A percentile compares a stretch with the other conserved stretches of the same genome.
Evolutionary conservation across 2,329 filamentous ascomycete species (phyloP).

Genomic region (Sclerotinia spermophila): DNA sequence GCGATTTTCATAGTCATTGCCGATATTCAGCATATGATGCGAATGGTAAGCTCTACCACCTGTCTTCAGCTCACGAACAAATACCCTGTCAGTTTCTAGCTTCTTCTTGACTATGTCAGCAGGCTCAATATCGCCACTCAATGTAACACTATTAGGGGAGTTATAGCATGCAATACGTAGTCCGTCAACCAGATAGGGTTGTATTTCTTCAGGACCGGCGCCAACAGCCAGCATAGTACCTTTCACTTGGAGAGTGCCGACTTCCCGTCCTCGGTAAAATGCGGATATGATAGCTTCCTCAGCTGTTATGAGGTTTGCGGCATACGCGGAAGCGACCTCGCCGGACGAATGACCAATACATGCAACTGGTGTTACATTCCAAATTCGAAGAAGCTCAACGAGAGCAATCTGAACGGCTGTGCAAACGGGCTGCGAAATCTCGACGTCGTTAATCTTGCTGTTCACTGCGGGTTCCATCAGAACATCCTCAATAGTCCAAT

Average conservation of each 20-base stretch:
- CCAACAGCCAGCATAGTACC: constrained; percentile 25
- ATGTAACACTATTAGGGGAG: constrained; percentile 27
- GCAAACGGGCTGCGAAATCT: constrained; percentile 40
- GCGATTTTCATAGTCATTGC: constrained; percentile 11
- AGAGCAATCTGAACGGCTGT: constrained; percentile 48
- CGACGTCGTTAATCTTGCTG: constrained; percentile 4
- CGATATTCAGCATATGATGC: constrained; percentile 17
- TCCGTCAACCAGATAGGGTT: constrained; percentile 1
- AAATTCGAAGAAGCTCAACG: constrained; percentile 42
- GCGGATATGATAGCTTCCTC: constrained; percentile 42
- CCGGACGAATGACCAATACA: constrained; percentile 47
- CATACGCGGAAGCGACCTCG: constrained; percentile 47
- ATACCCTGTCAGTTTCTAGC: constrained; percentile 24
- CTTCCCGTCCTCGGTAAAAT: constrained; percentile 39
- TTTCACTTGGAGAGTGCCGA: not conserved
- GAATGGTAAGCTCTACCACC: constrained; percentile 23
- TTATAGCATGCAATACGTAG: constrained; percentile 32
- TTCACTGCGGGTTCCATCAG: constrained; percentile 31
- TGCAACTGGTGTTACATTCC: constrained; percentile 39
- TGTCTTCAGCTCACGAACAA: constrained; percentile 19
- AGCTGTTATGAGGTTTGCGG: constrained; percentile 36
- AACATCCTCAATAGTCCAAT: constrained; percentile 33
- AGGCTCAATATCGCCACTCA: constrained; percentile 24
- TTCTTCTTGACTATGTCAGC: not conserved
- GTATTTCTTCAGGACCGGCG: constrained; percentile 7